Evolutionary conservation across 2,329 filamentous ascomycete species (phyloP).

Genomic region (Neocucurbitaria cava): DNA sequence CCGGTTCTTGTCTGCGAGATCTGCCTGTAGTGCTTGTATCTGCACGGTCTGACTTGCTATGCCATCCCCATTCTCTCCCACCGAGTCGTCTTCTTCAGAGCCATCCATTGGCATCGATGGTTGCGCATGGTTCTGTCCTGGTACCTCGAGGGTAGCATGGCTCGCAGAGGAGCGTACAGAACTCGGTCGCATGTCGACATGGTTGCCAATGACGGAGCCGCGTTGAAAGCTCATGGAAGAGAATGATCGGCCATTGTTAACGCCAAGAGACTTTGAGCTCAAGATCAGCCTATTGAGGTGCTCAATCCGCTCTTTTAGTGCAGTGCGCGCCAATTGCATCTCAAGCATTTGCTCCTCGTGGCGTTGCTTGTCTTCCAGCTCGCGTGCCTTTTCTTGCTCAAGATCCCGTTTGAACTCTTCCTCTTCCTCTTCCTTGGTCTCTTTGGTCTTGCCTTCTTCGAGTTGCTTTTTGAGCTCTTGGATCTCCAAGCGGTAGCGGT

Average conservation of each 20-base stretch:
- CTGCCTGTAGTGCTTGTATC: constrained; percentile 90
- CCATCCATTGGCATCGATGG: constrained; percentile 35
- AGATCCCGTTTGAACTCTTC: constrained; percentile 67
- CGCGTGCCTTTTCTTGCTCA: constrained; percentile 71
- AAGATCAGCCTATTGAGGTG: constrained; percentile 94
- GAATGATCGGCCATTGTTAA: constrained; percentile 67
- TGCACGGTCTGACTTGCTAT: constrained; percentile 83
- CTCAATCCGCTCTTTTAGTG: constrained; percentile 95
- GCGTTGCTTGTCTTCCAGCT: constrained; percentile 77
- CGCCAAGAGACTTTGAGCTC: constrained; percentile 93
- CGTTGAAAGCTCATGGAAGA: constrained; percentile 52
- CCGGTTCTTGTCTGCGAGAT: constrained; percentile 93
- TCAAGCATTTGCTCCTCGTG: constrained; percentile 98
- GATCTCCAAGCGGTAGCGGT: constrained; percentile 94
- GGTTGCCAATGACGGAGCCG: constrained; percentile 50
- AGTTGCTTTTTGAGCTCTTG: constrained; percentile 80
- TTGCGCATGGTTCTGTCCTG: constrained; percentile 35
- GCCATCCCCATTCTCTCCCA: constrained; percentile 86
- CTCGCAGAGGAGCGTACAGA: constrained; percentile 50
- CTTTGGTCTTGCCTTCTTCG: constrained; percentile 69
- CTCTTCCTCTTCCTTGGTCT: constrained; percentile 65
- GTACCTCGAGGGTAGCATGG: constrained; percentile 51
- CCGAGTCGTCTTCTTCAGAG: constrained; percentile 56
- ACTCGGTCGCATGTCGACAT: constrained; percentile 57
- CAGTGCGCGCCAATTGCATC: constrained; percentile 95